Evolutionary conservation across 2,329 filamentous ascomycete species (phyloP).

Genomic region (Thelonectria discophora): DNA sequence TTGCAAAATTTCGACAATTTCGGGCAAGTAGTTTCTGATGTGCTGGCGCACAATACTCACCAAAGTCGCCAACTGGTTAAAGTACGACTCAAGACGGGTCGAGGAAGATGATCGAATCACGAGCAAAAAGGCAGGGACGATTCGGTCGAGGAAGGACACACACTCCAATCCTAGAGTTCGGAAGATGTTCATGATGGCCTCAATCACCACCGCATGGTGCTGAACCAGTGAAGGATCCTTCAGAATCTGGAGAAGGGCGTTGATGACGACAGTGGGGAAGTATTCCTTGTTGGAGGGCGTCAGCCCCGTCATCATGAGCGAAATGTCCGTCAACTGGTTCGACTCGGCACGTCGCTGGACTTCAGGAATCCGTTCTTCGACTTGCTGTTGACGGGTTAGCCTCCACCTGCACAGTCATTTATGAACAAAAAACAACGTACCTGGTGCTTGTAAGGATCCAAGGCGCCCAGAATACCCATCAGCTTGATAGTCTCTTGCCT

Average conservation of each 20-base stretch:
- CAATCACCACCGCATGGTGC: conserved; percentile 93
- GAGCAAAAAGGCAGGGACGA: conserved; percentile 90
- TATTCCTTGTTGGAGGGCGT: conserved; percentile 98
- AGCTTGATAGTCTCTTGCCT: conserved; percentile 95
- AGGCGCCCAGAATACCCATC: conserved; percentile 91
- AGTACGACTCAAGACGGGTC: conserved; percentile 89
- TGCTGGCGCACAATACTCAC: conserved; percentile 97
- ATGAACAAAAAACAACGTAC: too few relatives aligned
- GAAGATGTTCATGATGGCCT: conserved; percentile 99
- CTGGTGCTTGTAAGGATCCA: conserved; percentile 94
- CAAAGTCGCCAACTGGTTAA: conserved; percentile 92
- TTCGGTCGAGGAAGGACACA: conserved; percentile 91
- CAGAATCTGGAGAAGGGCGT: conserved; percentile 89
- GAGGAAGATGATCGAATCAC: conserved; percentile 86
- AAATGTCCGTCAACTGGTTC: conserved; percentile 85
- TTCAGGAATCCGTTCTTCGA: conserved; percentile 88
- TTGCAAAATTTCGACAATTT: conserved; percentile 85
- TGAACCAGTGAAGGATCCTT: conserved; percentile 90
- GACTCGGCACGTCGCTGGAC: conserved; percentile 72
- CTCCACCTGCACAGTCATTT: too few relatives aligned
- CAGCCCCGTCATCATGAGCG: conserved; percentile 95
- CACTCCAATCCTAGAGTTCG: conserved; percentile 95
- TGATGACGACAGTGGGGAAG: conserved; percentile 97
- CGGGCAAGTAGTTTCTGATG: conserved; percentile 87
- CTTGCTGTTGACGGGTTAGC: conserved; percentile 59